Percentiles rank a stretch among this genome's conserved stretches.
phyloP scores from a whole-genome alignment of 495 filamentous ascomycete species.

The Penicillium canescens region DNA sequence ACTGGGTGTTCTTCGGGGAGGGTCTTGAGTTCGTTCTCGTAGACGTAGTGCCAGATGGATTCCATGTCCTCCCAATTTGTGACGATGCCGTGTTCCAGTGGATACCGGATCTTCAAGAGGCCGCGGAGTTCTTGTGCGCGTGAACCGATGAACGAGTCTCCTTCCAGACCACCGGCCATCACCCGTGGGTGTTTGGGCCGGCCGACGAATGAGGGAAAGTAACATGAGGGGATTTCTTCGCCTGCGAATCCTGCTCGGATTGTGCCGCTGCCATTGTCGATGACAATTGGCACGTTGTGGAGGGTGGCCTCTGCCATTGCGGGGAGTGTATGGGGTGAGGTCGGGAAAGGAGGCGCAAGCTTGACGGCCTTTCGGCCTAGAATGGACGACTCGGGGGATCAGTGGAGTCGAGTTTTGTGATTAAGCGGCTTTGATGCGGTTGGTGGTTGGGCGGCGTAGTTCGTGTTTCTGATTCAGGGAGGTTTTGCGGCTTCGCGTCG shows the following conservation, averaged over 20 bases:
- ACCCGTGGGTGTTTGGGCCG: conserved; percentile 96
- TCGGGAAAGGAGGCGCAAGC: conserved; percentile 26
- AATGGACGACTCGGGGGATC: conserved; percentile 17
- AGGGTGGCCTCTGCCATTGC: conserved; percentile 76
- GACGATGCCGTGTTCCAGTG: conserved; percentile 95
- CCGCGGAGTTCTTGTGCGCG: conserved; percentile 91
- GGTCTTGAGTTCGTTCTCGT: conserved; percentile 84
- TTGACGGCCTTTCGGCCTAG: conserved; percentile 41
- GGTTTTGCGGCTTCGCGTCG: conserved; percentile 28
- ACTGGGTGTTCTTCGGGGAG: conserved; percentile 98
- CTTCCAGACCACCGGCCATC: conserved; percentile 91
- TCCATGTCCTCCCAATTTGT: conserved; percentile 99
- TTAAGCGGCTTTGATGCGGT: conserved; percentile 6
- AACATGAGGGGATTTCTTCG: conserved; percentile 92
- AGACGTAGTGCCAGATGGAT: conserved; percentile 93
- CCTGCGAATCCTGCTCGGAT: conserved; percentile 97
- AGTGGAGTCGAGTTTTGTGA: background rate
- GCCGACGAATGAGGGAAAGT: conserved; percentile 97
- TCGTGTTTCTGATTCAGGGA: conserved; percentile 21
- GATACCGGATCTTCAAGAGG: conserved; percentile 91
- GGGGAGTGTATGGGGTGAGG: conserved; percentile 31
- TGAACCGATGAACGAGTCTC: conserved; percentile 95
- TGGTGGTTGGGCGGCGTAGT: conserved; percentile 14
- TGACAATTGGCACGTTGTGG: conserved; percentile 95
- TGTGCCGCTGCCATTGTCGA: conserved; percentile 98